phyloP scores from a whole-genome alignment of 169 alveolate species.

The Plasmodium knowlesi region DNA sequence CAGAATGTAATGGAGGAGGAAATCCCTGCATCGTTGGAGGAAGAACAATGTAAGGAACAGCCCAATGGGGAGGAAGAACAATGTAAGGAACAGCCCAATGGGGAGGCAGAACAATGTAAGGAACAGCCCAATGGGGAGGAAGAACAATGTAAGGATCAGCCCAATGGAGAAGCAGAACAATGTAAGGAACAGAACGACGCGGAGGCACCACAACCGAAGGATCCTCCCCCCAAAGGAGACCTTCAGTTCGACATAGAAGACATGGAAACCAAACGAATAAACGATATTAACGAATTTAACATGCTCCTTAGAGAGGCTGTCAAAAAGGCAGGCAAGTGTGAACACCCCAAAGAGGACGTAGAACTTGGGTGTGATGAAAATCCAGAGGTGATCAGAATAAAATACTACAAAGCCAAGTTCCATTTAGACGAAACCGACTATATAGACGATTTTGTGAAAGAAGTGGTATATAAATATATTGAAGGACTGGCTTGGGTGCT shows the following conservation, averaged over 20 bases:
- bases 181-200: neutral
- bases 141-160: neutral
- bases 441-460: slow-evolving; percentile 56
- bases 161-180: neutral
- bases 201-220: neutral
- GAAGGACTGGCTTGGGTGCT: slow-evolving; percentile 98
- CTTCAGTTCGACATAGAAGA: neutral
- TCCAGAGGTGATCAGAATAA: slow-evolving; percentile 40
- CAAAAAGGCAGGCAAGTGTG: slow-evolving; percentile 67
- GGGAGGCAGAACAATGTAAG: neutral
- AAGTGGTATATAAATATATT: slow-evolving; percentile 87
- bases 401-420: slow-evolving; percentile 58
- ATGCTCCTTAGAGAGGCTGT: slow-evolving; percentile 56
- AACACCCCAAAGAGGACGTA: slow-evolving; percentile 70
- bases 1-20: neutral
- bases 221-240: neutral
- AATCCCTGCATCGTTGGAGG: neutral
- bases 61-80: neutral
- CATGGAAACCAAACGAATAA: slow-evolving; percentile 1
- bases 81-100: neutral
- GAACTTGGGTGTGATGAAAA: slow-evolving; percentile 71
- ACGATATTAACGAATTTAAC: slow-evolving; percentile 61
- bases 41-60: neutral
- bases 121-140: neutral
- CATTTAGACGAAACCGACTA: slow-evolving; percentile 62